Evolutionary conservation across 257 asterid genomes (phyloP), one percentile per base, ranked within the genome.

Genomic region (Apocynum venetum): DNA sequence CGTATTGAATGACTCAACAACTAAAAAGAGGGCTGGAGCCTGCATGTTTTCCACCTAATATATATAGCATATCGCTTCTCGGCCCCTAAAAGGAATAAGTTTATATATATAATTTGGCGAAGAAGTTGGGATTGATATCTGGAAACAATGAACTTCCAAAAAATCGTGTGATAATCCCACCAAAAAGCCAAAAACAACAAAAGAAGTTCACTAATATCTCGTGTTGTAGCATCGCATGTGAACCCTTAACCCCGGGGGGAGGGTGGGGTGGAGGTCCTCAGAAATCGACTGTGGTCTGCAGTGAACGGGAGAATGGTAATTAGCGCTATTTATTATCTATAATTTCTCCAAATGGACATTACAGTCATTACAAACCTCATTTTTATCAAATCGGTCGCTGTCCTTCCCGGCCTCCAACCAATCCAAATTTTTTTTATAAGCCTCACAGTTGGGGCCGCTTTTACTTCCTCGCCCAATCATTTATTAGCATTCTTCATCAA

Each of bases 201-300:
- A 75, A 77, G 46, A 40, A 55, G 52, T 57, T 84, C 90, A 84
- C 80, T 81, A 51, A 52, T 40, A 77, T 86, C 92, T 85, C 89
- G 88, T 88, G 89, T 56, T 55, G 84, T 60, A 71, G 80, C 60
- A 74, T 57, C 63, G 71, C 89, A 88, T 84, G 90, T 88, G 90
- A 86, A 67, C 59, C 47, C 31, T 25, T 25, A 25, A 25, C 31
- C 31, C 31, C 31, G 31, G 31, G 31, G 31, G 31, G 31, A 25
- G 31, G 31, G 31, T 25, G 31, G 31, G 31, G 31, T 25, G 31
- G 31, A 25, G 31, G 31, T 25, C 31, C 31, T 25, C 31, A 25
- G 31, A 25, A 25, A 44, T 44, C 47, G 47, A 44, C 47, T 44
- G 47, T 44, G 4, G 47, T 44, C 47, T 44, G 3, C 31, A 25